Conservation (phyloP, 495 filamentous ascomycete genomes). For the Penicillium angulare region DNA sequence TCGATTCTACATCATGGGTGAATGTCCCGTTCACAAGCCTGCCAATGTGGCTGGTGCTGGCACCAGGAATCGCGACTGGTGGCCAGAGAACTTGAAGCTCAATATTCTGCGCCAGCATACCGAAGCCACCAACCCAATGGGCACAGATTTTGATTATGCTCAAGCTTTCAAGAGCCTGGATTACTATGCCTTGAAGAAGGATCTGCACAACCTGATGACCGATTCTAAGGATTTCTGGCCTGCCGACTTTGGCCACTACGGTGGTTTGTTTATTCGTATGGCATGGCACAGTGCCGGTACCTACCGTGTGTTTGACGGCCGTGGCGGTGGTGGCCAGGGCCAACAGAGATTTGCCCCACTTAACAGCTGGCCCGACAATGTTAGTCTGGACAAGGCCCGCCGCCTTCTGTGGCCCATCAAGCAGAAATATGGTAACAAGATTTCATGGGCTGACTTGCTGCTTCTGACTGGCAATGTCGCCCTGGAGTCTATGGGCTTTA, state of each 20-base stretch:
- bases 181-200: slow-evolving; percentile 69
- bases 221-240: slow-evolving; percentile 77
- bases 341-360: slow-evolving; percentile 75
- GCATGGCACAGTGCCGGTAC: slow-evolving; percentile 76
- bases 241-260: slow-evolving; percentile 75
- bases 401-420: slow-evolving; percentile 77
- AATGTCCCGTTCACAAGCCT: slow-evolving; percentile 50
- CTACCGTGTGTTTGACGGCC: slow-evolving; percentile 69
- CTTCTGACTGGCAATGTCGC: slow-evolving; percentile 71
- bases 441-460: slow-evolving; percentile 72
- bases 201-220: slow-evolving; percentile 64
- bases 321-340: slow-evolving; percentile 67
- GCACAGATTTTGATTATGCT: slow-evolving; percentile 64
- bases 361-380: slow-evolving; percentile 80
- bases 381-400: slow-evolving; percentile 72
- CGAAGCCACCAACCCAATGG: slow-evolving; percentile 55
- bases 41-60: slow-evolving; percentile 60
- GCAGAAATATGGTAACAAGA: slow-evolving; percentile 78
- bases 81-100: slow-evolving; percentile 62
- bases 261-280: slow-evolving; percentile 73
- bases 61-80: slow-evolving; percentile 66
- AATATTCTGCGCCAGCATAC: slow-evolving; percentile 72
- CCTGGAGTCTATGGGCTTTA: slow-evolving; percentile 71
- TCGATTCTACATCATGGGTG: slow-evolving; percentile 17
- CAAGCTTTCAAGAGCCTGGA: slow-evolving; percentile 68